Evolutionary conservation across 495 filamentous ascomycete genomes (phyloP).

Genomic region (Aspergillus mulundensis): DNA sequence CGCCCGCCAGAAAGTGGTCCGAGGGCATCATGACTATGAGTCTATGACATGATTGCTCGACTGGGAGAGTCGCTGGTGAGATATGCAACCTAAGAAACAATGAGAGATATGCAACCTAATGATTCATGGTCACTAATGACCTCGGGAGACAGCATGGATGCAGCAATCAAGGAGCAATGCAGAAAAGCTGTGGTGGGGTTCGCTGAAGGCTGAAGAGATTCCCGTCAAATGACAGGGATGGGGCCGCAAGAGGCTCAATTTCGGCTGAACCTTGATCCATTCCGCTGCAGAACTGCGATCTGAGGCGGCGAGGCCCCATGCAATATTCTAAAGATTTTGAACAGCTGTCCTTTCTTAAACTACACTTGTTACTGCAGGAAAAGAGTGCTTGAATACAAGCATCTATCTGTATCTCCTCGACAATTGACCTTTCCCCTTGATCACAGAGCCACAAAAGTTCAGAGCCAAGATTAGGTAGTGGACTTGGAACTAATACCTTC

Average conservation of each 20-base stretch:
- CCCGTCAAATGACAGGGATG: background rate
- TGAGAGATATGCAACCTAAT: no score
- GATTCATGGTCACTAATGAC: no score
- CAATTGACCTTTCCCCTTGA: no score
- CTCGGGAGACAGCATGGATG: background rate
- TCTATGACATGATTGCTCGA: background rate
- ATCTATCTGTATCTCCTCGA: no score
- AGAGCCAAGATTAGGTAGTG: no score
- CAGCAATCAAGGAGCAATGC: background rate
- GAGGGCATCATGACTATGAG: background rate
- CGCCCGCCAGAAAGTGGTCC: background rate
- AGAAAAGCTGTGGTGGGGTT: slow-evolving; percentile 7
- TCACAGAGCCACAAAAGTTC: no score
- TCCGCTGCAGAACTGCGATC: background rate
- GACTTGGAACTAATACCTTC: no score
- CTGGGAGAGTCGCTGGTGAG: background rate
- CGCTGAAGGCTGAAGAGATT: slow-evolving; percentile 2
- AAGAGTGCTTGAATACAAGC: no score
- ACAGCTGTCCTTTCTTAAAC: no score
- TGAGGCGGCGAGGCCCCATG: no score
- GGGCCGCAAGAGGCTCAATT: slow-evolving; percentile 9
- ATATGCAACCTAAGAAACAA: background rate
- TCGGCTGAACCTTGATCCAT: slow-evolving; percentile 9
- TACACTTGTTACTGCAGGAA: no score
- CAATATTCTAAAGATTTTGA: no score